These are phyloP conservation scores for Pistacia atlantica DNA, from an alignment of 345 rosid genomes.

Conservation along the genomic window DNA sequence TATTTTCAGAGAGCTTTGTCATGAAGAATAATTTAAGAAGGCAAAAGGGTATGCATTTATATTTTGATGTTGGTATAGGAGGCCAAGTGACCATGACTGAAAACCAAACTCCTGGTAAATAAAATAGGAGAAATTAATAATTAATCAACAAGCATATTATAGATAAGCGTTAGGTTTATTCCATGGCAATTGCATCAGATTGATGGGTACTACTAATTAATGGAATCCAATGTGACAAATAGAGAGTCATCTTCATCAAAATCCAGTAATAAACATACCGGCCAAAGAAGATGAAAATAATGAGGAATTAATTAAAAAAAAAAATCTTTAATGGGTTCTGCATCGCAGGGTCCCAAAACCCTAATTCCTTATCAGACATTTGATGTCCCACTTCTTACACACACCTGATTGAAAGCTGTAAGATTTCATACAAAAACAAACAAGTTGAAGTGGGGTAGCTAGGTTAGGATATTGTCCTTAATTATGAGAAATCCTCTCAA, in stretches of 20 bases:
- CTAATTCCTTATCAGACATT: constrained; percentile 27
- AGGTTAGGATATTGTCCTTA: constrained; percentile 23
- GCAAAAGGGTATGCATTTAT: neutral
- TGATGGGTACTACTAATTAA: neutral
- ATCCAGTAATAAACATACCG: neutral
- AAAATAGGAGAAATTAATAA: neutral
- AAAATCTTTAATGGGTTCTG: neutral
- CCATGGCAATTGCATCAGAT: no score
- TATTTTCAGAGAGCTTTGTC: no score
- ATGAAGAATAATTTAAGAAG: no score
- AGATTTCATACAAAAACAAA: constrained; percentile 39
- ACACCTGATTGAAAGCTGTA: constrained; percentile 34
- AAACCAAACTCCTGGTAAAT: neutral
- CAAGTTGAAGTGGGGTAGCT: constrained; percentile 28
- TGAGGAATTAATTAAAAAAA: neutral
- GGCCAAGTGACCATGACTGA: constrained; percentile 15
- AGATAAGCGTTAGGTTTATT: no score
- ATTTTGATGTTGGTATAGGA: neutral
- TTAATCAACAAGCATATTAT: constrained; percentile 9
- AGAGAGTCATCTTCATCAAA: no score
- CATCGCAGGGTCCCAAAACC: constrained; percentile 22
- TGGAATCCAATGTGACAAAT: neutral
- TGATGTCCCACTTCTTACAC: constrained; percentile 41
- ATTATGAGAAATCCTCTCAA: constrained; percentile 21
- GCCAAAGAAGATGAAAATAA: neutral